Evolutionary conservation across 371 early-diverging fungal genomes (phyloP), one percentile per base, ranked within the genome.

Genomic region (Globomyces sp.): DNA sequence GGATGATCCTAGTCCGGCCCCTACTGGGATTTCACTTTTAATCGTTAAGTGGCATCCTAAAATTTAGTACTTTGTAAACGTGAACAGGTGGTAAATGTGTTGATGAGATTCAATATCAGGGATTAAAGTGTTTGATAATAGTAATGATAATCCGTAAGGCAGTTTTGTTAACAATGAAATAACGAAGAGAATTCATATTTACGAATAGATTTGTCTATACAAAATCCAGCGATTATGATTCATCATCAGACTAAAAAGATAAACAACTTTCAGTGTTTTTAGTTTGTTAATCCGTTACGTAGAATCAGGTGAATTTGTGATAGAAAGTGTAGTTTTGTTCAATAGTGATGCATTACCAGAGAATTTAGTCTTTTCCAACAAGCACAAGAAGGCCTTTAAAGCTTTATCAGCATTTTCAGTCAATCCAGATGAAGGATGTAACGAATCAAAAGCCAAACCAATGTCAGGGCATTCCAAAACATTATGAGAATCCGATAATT

Each of bases 1-100:
- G 3, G 96, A 96, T 3, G 95, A 95, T 1, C 99, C 99, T 9
- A 98, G 83, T 0, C 99, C 99, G 11, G 96, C 89, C 24, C 97
- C 94, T n/a, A 97, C 90, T 1, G 98, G 98, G 3, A 98, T 67
- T 43, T 9, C 87, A 77, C 36, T 92, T 85, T 58, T 74, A 71
- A 40, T 92, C 67, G 3, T 83, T 84, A 46, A 91, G 81, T 85
- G 85, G 42, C 48, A 74, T 52, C 47, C 53, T 11, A 52, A 67
- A 10, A 40, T 37, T 9, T 71, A 53, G 45, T 72, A 74, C 1
- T 71, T 48, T 46, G 39, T 67, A 11, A 34, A 24, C 24, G 24
- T 24, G 24, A 24, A 24, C 24, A 24, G 24, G 24, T 24, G 24
- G 24, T 24, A 24, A 24, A 24, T 24, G 24, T 24, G 24, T 24